Evolutionary conservation across 805 yeast species (phyloP), one percentile per base, ranked within the genome.

Genomic region (Saccharomycodes ludwigii): DNA sequence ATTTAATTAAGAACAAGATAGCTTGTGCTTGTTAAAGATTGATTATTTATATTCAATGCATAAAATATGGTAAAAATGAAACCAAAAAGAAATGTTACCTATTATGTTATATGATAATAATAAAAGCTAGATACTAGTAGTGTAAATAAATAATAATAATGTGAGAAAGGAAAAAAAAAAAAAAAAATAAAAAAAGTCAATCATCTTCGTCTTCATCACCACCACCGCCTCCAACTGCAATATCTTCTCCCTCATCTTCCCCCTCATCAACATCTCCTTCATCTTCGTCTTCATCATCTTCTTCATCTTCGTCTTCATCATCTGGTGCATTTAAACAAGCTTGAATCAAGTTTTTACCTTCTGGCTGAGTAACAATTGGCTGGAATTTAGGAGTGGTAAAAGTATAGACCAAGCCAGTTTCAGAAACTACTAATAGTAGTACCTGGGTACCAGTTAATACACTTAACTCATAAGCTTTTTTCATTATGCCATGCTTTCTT

Each of bases 321-420:
- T 34, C 37, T 15, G 37, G 37, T 6, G 37, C 31, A 21, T 34
- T 34, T 11, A 8, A 6, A 22, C 12, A 91, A 10, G 95, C 94
- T 63, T 91, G 96, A 50, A 88, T 88, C 49, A 88, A 71, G 58
- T 86, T 86, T 58, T 91, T 86, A 44, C 98, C 98, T 62, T 91
- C 98, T 32, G 93, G 79, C 59, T 88, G 86, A 25, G 97, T 91
- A 32, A 91, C 98, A 46, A 91, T 71, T 6, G 98, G 98, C 61
- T 91, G 97, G 52, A 91, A 74, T 60, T 91, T 91, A 37, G 98
- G 98, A n/a, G 98, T 91, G 35, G 97, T 88, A 58, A 91, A 91
- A 14, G 98, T 91, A 60, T 91, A 91, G 34, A 91, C 98, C 40
- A 91, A 73, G 11, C 98, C 98, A n/a, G 98, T 91, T 58, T 91